phyloP scores from a whole-genome alignment of 2,329 filamentous ascomycete genomes.

The Trichoderma sp. region DNA sequence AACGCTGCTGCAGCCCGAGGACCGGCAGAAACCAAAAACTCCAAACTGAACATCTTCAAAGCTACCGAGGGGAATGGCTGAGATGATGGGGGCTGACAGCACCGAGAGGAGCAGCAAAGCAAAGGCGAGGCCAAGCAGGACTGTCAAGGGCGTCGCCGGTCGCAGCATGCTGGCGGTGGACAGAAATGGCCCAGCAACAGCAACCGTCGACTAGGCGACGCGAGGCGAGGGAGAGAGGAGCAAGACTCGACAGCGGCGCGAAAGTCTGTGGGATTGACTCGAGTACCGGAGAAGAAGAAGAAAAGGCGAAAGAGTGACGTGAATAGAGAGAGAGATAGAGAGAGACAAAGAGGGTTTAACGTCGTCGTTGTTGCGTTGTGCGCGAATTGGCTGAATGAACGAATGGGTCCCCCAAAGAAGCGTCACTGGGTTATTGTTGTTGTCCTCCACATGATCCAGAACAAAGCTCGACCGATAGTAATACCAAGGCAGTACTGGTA shows the following conservation, averaged over 20 bases:
- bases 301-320: background rate
- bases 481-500: background rate
- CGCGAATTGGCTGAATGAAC: slow-evolving; percentile 9
- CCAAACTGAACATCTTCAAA: slow-evolving; percentile 79
- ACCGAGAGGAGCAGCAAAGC: slow-evolving; percentile 80
- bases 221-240: background rate
- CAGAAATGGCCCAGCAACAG: slow-evolving; percentile 21
- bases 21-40: slow-evolving; percentile 84
- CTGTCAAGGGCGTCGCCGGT: slow-evolving; percentile 84
- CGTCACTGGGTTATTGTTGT: background rate
- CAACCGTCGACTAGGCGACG: slow-evolving; percentile 22
- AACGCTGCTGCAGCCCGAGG: slow-evolving; percentile 63
- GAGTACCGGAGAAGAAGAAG: background rate
- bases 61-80: slow-evolving; percentile 76
- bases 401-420: slow-evolving; percentile 1
- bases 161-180: slow-evolving; percentile 67
- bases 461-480: background rate
- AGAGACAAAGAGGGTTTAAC: background rate
- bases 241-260: background rate
- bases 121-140: slow-evolving; percentile 83
- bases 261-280: background rate
- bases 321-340: background rate
- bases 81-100: slow-evolving; percentile 87
- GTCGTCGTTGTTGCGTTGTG: background rate
- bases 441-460: slow-evolving; percentile 10